phyloP scores from a whole-genome alignment of 169 alveolate species.

The Plasmodium adleri region DNA sequence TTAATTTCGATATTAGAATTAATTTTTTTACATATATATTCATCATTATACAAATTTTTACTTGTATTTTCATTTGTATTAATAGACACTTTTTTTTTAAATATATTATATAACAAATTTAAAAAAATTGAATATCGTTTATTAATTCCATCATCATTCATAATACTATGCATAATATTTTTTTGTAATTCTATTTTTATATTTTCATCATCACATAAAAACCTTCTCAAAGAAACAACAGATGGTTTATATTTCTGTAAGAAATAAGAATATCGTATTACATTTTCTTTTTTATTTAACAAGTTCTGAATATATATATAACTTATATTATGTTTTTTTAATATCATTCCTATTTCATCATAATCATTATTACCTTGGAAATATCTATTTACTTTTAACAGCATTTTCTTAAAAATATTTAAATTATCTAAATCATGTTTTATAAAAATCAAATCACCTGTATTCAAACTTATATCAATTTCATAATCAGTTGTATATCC shows the following conservation, averaged over 20 bases:
- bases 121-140: conserved; percentile 32
- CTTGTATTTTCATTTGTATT: not conserved
- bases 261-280: conserved; percentile 66
- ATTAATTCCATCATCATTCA: conserved; percentile 3
- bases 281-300: conserved; percentile 52
- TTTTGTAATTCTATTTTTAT: conserved; percentile 51
- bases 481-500: conserved; percentile 77
- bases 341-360: conserved; percentile 70
- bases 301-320: conserved; percentile 63
- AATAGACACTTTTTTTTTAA: conserved; percentile 1
- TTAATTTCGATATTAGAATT: conserved; percentile 54
- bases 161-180: conserved; percentile 36
- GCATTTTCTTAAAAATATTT: conserved; percentile 37
- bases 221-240: conserved; percentile 73
- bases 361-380: conserved; percentile 30
- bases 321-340: conserved; percentile 64
- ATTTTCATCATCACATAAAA: conserved; percentile 57
- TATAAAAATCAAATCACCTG: conserved; percentile 70
- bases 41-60: conserved; percentile 18
- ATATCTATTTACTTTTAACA: conserved; percentile 62
- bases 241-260: conserved; percentile 71
- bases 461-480: conserved; percentile 65
- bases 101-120: conserved; percentile 38
- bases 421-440: conserved; percentile 66
- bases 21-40: conserved; percentile 48